A percentile compares a stretch with the other conserved stretches of the same genome.
These are phyloP conservation scores for Apiospora phragmitis DNA, from an alignment of 2,329 filamentous ascomycete species.

Conservation along the genomic window DNA sequence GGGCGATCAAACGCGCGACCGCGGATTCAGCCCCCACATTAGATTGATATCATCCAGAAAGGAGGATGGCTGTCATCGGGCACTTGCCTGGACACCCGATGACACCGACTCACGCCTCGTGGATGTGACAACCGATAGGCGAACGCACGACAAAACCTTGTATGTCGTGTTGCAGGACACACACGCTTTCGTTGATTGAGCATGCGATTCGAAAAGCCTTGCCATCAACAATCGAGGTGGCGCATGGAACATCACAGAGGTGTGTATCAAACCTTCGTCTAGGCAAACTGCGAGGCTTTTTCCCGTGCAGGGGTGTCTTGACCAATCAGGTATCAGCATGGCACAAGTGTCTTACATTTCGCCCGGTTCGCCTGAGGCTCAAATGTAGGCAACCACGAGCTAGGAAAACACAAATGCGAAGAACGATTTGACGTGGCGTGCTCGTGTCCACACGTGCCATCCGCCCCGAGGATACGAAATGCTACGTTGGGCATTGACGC, in stretches of 20 bases:
- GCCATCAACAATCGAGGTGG: not conserved
- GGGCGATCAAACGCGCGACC: not conserved
- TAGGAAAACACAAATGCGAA: not conserved
- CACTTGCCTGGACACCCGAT: not conserved
- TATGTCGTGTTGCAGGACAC: not conserved
- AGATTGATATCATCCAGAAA: too few species aligned
- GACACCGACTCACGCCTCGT: not conserved
- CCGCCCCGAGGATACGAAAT: not conserved
- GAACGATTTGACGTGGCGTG: not conserved
- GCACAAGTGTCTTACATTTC: not conserved
- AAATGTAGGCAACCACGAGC: not conserved
- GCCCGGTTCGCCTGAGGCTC: not conserved
- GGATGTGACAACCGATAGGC: not conserved
- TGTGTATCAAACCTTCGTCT: not conserved
- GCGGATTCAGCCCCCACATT: not conserved
- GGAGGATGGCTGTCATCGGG: not conserved
- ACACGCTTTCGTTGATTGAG: not conserved
- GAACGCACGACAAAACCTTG: not conserved
- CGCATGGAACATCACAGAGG: not conserved
- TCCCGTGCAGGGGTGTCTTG: not conserved
- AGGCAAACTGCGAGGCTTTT: not conserved
- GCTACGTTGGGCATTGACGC: not conserved
- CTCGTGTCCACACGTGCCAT: not conserved
- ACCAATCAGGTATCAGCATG: not conserved
- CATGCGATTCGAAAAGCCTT: not conserved